These are phyloP conservation scores for Tephrocybe sp. DNA, from an alignment of 768 basidiomycete genomes.

Conservation along the genomic window DNA sequence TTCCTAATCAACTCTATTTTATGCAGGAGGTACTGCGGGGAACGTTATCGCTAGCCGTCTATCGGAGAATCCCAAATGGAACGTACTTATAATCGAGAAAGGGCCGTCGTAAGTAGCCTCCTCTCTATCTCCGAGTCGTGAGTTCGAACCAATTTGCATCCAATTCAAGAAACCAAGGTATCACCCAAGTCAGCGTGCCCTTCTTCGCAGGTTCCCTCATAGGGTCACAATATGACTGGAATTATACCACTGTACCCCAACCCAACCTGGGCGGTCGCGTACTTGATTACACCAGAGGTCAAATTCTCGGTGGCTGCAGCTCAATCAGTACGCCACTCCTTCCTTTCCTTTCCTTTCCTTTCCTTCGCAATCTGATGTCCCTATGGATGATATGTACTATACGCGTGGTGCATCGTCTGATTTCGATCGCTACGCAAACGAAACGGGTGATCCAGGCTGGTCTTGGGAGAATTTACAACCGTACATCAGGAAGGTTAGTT, in stretches of 20 bases:
- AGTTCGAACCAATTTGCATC: neutral
- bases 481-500: neutral
- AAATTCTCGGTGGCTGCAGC: constrained; percentile 31
- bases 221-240: constrained; percentile 27
- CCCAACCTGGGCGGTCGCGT: constrained; percentile 17
- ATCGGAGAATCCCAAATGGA: constrained; percentile 11
- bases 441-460: constrained; percentile 28
- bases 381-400: constrained; percentile 23
- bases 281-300: constrained; percentile 21
- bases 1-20: constrained; percentile 38
- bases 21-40: constrained; percentile 17
- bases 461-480: constrained; percentile 23
- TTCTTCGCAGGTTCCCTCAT: constrained; percentile 12
- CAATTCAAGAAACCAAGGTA: constrained; percentile 21
- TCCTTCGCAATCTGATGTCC: neutral
- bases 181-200: constrained; percentile 21
- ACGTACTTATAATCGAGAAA: constrained; percentile 14
- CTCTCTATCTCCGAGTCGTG: too few relatives aligned
- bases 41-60: constrained; percentile 15
- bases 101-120: constrained; percentile 12
- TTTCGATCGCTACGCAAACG: constrained; percentile 22
- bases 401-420: constrained; percentile 23
- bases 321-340: constrained; percentile 22
- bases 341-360: neutral
- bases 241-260: constrained; percentile 27